Base-by-base conservation (phyloP, 192 early-diverging fungal species). In the Piromyces finnis region DNA sequence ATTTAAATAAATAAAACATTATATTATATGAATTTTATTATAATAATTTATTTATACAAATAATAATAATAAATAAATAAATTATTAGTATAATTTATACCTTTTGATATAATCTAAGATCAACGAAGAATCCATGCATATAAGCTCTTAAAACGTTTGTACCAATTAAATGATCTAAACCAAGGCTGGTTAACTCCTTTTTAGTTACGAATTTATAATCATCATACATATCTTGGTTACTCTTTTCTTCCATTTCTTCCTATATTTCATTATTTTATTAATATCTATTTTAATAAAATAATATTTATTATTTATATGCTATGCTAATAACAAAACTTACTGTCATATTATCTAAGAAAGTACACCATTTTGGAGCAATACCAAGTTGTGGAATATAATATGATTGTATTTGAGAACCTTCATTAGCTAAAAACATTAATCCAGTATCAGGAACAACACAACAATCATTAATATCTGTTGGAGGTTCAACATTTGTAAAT, bases 81-180 rank as follows among this genome's bases (percentile, higher is more conserved):
- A n/a, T 32, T 32, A 6, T 32, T 6, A 32, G 3, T 6, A 32
- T 32, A 9, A 32, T 32, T 32, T 32, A 32, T 78, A 87, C 86
- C 80, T 95, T 94, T 85, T 99, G 94, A 82, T 99, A 98, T 78
- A 99, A 85, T 35, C 96, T 91, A 84, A 96, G 89, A 82, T 99
- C 96, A 77, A 99, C 88, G 85, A 99, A 99, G 92, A 95, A 99
- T 79, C 97, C 97, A 85, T 99, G 97, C 96, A 99, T 97, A 82
- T 99, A 99, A 1, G 96, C 93, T 82, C 95, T 95, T 82, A 97
- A 90, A 14, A 96, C 91, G 81, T 94, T 91, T 36, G 95, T 95
- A 29, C 97, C 97, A 80, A 99, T 87, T 28, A 97, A 88, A 81
- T 98, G 95, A 79, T 96, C 93, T 83, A 99, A 87, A 26, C 93